Conservation (phyloP, 805 yeast species). For the Wickerhamiella alocasiicola region DNA sequence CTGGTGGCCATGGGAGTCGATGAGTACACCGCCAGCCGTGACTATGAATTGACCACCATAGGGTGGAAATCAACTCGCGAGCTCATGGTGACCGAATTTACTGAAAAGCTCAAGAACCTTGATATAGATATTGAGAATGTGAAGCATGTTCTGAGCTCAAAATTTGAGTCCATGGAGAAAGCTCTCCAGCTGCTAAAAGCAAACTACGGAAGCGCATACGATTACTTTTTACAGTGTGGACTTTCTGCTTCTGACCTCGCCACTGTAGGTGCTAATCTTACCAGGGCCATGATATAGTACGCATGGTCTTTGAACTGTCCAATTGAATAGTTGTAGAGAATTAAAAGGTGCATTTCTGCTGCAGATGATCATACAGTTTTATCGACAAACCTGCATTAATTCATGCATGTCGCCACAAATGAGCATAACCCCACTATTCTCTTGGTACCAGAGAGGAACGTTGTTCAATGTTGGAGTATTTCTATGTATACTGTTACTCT, state of each 20-base stretch:
- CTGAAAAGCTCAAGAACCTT: slow-evolving; percentile 15
- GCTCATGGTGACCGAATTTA: neutral
- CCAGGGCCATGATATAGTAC: neutral
- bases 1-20: slow-evolving; percentile 55
- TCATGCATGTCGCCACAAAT: no score
- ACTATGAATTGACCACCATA: slow-evolving; percentile 59
- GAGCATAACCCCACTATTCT: no score
- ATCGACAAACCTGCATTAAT: no score
- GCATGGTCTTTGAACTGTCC: no score
- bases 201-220: slow-evolving; percentile 43
- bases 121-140: slow-evolving; percentile 38
- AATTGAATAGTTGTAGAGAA: no score
- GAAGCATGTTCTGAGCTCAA: slow-evolving; percentile 46
- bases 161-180: slow-evolving; percentile 57
- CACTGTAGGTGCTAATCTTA: neutral
- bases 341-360: no score
- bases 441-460: no score
- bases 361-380: no score
- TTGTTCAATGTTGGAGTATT: no score
- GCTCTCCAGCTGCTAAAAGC: slow-evolving; percentile 41
- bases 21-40: slow-evolving; percentile 50
- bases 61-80: slow-evolving; percentile 9
- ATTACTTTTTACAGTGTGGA: slow-evolving; percentile 29
- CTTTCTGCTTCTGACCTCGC: neutral
- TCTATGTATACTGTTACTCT: no score